These are phyloP conservation scores for Diaporthe velutina DNA, from an alignment of 2,329 filamentous ascomycete species.

Conservation along the genomic window DNA sequence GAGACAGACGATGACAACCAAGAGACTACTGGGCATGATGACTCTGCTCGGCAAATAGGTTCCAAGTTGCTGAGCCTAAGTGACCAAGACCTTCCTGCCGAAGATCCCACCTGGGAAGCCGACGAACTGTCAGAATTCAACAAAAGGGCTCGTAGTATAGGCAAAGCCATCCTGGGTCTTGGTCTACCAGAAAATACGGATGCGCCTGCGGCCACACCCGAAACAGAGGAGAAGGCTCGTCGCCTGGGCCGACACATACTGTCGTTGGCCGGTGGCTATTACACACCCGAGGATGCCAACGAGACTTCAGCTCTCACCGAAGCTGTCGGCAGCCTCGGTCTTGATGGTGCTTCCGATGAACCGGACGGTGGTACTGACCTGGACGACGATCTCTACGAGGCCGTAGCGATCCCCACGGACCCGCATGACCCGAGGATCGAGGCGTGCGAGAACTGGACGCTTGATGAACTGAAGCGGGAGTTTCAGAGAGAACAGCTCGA, in stretches of 20 bases:
- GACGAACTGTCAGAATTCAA: neutral
- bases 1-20: neutral
- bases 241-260: neutral
- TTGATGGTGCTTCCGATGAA: neutral
- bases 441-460: neutral
- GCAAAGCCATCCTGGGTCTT: neutral
- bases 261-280: neutral
- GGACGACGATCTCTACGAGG: neutral
- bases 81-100: neutral
- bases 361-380: neutral
- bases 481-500: constrained; percentile 11
- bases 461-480: neutral
- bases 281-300: neutral
- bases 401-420: constrained; percentile 1
- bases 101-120: neutral
- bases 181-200: neutral
- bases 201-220: neutral
- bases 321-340: neutral
- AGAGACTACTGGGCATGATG: too few relatives aligned
- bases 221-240: neutral
- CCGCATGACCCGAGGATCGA: neutral
- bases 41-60: neutral
- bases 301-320: neutral
- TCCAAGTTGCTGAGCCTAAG: neutral
- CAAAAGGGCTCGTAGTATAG: neutral